phyloP scores from a whole-genome alignment of 768 basidiomycete species.

The Psilocybe cyanescens region DNA sequence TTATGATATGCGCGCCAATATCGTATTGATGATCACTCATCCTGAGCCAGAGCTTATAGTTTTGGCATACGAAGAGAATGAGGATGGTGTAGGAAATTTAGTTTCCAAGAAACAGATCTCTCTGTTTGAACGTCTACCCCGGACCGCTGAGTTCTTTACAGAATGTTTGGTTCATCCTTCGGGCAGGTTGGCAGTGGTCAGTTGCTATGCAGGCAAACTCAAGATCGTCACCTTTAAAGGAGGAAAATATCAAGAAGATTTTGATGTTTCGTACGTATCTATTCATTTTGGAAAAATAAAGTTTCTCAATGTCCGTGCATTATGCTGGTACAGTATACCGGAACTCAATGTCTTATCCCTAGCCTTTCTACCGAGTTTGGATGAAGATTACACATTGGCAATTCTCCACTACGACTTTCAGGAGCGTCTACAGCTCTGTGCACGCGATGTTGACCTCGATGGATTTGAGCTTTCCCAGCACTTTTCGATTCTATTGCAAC shows the following conservation, averaged over 20 bases:
- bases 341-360: conserved; percentile 74
- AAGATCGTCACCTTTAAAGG: conserved; percentile 62
- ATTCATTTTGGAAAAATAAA: background rate
- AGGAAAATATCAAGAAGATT: conserved; percentile 57
- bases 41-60: conserved; percentile 76
- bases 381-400: conserved; percentile 56
- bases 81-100: conserved; percentile 38
- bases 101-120: conserved; percentile 47
- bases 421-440: conserved; percentile 62
- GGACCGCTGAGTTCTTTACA: conserved; percentile 73
- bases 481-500: conserved; percentile 51
- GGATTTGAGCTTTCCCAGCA: conserved; percentile 54
- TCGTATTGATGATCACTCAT: conserved; percentile 75
- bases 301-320: conserved; percentile 3
- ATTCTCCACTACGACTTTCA: conserved; percentile 71
- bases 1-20: conserved; percentile 47
- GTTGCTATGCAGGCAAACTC: conserved; percentile 72
- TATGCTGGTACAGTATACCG: conserved; percentile 46
- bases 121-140: conserved; percentile 59
- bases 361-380: conserved; percentile 55
- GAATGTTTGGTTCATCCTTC: conserved; percentile 69
- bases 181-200: conserved; percentile 62
- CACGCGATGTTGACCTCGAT: conserved; percentile 55
- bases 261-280: conserved; percentile 63
- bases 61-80: conserved; percentile 51